Base-by-base conservation (phyloP, 2,329 filamentous ascomycete species). In the Decorospora gaudefroyi region DNA sequence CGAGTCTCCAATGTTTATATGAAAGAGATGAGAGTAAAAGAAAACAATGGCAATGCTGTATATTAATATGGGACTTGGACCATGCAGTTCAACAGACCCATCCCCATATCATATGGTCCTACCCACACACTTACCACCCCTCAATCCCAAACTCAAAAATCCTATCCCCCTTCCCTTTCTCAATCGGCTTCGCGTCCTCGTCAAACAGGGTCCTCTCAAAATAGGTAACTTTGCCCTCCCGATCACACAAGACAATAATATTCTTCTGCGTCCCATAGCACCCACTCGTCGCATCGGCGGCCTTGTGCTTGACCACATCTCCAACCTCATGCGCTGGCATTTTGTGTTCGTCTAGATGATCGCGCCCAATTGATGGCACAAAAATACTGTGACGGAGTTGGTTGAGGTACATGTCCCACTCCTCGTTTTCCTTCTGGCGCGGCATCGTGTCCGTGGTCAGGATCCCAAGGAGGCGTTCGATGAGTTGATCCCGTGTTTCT, bases 221-320 rank as follows among this genome's bases (percentile, higher is more conserved):
- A 56, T 81, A 86, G n/a, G 75, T 79, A 23, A 83, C 75, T 39
- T 75, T 74, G 2, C 81, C 81, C n/a, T 76, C 59, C 19, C 69
- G 68, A 55, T 77, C 72, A 13, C 84, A 80, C 10, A 86, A 65
- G 2, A 86, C 71, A 6, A 86, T 69, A 1, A 80, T 83, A 61
- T 86, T 82, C 65, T 82, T 83, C 61, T 84, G 80, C 2, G 83
- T 86, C 0, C 83, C 83, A 60, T 86, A 86, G 6, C 77, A 67
- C 0, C 78, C 79, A 42, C 70, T 73, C 51, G 61, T 77, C 69
- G 53, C 68, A 52, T 59, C 62, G 35, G 48, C 46, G 4, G 62
- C 66, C 33, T 60, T 67, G 6, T 62, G 57, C 47, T 69, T 67
- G 18, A 73, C 74, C n/a, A 75, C 56, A 39, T 71, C 65, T 13